A percentile compares a stretch with the other conserved stretches of the same genome.
Conservation (phyloP, 805 yeast genomes). For the Ogataea minuta region DNA sequence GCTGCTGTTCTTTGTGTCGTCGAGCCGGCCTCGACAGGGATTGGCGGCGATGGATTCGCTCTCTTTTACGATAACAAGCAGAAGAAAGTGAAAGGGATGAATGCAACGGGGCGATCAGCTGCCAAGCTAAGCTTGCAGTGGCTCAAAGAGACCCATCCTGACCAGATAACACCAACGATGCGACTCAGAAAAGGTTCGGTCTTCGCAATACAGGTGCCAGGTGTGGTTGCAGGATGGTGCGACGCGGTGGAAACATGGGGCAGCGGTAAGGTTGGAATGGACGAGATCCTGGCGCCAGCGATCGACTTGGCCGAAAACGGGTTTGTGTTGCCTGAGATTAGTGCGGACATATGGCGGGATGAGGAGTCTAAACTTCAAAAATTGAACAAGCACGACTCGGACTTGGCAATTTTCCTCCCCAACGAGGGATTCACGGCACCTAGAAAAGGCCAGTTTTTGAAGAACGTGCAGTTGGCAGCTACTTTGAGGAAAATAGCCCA, state of each 20-base stretch:
- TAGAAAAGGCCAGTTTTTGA: conserved; percentile 53
- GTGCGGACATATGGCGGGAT: conserved; percentile 49
- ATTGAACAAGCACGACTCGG: conserved; percentile 32
- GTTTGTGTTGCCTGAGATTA: conserved; percentile 59
- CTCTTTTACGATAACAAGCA: conserved; percentile 51
- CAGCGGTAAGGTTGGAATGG: conserved; percentile 58
- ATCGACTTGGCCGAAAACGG: conserved; percentile 70
- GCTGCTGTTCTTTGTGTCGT: conserved; percentile 54
- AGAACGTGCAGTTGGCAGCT: conserved; percentile 51
- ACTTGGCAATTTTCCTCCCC: conserved; percentile 37
- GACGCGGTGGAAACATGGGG: conserved; percentile 74
- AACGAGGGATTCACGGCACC: conserved; percentile 44
- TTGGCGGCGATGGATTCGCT: conserved; percentile 69
- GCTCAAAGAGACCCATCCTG: conserved; percentile 38
- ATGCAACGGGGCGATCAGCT: conserved; percentile 77
- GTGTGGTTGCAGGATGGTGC: conserved; percentile 77
- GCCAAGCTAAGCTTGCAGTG: conserved; percentile 45
- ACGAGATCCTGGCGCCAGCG: conserved; percentile 60
- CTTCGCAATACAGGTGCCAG: conserved; percentile 70
- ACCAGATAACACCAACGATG: conserved; percentile 40
- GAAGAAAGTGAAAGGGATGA: conserved; percentile 59
- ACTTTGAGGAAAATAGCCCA: conserved; percentile 51
- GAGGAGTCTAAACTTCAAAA: conserved; percentile 39
- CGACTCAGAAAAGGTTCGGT: conserved; percentile 55
- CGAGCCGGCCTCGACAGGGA: conserved; percentile 62